Evolutionary conservation across 345 rosid species (phyloP).

Genomic region (Salix purpurea): DNA sequence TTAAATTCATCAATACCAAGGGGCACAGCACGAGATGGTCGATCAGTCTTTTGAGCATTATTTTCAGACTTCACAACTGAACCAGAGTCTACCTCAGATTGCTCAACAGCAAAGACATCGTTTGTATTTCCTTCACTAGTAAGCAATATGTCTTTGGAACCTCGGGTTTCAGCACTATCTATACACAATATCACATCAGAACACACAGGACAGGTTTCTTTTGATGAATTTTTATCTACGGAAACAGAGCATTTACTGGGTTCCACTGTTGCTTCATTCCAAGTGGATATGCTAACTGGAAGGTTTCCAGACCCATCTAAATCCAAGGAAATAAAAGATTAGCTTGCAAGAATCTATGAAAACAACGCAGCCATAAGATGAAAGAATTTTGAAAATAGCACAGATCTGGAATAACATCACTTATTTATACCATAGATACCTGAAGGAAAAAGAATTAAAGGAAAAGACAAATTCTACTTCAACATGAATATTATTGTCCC

Average conservation of each 20-base stretch:
- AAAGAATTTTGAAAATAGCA: background rate
- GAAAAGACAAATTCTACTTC: no score
- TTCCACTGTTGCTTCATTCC: conserved; percentile 23
- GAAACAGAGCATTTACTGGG: conserved; percentile 13
- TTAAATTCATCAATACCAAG: conserved; percentile 89
- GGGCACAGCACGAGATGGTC: conserved; percentile 53
- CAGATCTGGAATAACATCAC: background rate
- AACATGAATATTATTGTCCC: no score
- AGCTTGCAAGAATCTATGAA: background rate
- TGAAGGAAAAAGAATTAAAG: no score
- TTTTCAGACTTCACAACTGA: conserved; percentile 29
- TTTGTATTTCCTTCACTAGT: conserved; percentile 24
- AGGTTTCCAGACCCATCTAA: conserved; percentile 44
- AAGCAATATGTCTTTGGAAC: conserved; percentile 12
- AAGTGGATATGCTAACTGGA: conserved; percentile 32
- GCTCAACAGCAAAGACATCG: conserved; percentile 15
- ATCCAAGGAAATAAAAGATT: conserved; percentile 4
- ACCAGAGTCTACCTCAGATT: conserved; percentile 19
- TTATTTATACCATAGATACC: background rate
- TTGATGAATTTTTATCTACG: conserved; percentile 19
- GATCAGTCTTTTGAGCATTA: conserved; percentile 35
- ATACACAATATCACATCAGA: conserved; percentile 18
- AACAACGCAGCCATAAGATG: background rate
- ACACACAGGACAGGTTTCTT: conserved; percentile 23
- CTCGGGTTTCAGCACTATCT: conserved; percentile 24